A percentile compares a stretch with the other conserved stretches of the same genome.
These are phyloP conservation scores for Stenocarpella maydis DNA, from an alignment of 2,329 filamentous ascomycete species.

Conservation along the genomic window DNA sequence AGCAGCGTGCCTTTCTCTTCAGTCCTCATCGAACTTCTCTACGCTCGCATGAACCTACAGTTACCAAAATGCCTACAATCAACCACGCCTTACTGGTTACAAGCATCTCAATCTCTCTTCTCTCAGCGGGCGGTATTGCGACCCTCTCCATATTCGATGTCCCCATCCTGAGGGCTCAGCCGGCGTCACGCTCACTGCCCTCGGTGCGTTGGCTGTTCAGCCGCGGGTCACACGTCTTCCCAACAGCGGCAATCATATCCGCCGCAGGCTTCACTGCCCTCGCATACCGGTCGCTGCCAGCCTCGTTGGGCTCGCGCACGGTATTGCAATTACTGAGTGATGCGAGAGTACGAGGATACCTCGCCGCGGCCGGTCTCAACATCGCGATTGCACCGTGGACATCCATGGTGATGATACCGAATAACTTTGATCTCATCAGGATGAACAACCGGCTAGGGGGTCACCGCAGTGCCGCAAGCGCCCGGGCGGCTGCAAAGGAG, in stretches of 20 bases:
- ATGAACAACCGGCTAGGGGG: conserved; percentile 21
- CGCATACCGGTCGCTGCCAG: conserved; percentile 35
- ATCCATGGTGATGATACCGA: conserved; percentile 24
- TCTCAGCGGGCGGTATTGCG: conserved; percentile 46
- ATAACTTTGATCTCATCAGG: conserved; percentile 31
- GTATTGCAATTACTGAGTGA: background rate
- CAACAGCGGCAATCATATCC: conserved; percentile 41
- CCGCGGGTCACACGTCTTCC: conserved; percentile 47
- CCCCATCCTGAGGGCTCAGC: conserved; percentile 44
- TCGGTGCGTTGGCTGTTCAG: conserved; percentile 47
- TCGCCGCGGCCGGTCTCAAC: conserved; percentile 22
- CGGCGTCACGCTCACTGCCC: conserved; percentile 48
- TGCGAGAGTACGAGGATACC: conserved; percentile 1
- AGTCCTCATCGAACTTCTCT: background rate
- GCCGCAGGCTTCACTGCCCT: conserved; percentile 43
- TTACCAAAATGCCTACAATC: conserved; percentile 4
- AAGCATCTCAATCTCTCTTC: conserved; percentile 44
- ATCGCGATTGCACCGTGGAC: conserved; percentile 28
- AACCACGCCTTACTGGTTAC: conserved; percentile 37
- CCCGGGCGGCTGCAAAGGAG: background rate
- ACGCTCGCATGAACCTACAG: too few relatives aligned
- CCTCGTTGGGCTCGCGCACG: background rate
- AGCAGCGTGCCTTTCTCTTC: background rate
- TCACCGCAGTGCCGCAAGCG: conserved; percentile 1
- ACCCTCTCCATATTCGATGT: conserved; percentile 45